phyloP scores from a whole-genome alignment of 2,329 filamentous ascomycete species.

The Drechmeria coniospora region DNA sequence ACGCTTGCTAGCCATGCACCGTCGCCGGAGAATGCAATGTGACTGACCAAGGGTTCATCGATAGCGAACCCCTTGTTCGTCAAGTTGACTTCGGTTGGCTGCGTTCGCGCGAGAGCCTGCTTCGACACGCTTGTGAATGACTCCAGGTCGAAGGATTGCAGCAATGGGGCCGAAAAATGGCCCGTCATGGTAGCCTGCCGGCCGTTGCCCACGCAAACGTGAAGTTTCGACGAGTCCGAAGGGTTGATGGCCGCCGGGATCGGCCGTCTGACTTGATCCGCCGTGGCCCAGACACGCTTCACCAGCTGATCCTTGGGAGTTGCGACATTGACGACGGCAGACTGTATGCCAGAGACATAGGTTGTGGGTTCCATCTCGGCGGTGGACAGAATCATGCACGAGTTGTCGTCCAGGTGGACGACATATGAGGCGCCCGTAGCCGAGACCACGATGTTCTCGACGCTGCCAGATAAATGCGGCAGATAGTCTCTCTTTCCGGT shows the following conservation, averaged over 20 bases:
- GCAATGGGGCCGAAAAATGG: conserved; percentile 35
- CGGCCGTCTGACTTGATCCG: conserved; percentile 27
- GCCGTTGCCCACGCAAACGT: conserved; percentile 51
- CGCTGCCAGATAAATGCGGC: conserved; percentile 75
- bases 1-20: conserved; percentile 83
- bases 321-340: conserved; percentile 33
- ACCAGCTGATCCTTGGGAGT: conserved; percentile 38
- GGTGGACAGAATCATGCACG: conserved; percentile 77
- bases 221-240: conserved; percentile 43
- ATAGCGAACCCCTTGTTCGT: conserved; percentile 57
- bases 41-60: conserved; percentile 61
- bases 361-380: conserved; percentile 73
- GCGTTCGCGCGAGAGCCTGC: conserved; percentile 79
- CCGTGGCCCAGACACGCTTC: conserved; percentile 31
- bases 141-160: conserved; percentile 81
- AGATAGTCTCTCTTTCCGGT: conserved; percentile 70
- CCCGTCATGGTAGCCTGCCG: conserved; percentile 40
- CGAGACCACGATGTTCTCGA: conserved; percentile 76
- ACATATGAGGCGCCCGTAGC: conserved; percentile 66
- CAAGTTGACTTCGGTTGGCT: conserved; percentile 66
- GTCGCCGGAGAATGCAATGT: conserved; percentile 61
- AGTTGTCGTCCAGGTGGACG: conserved; percentile 81
- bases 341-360: conserved; percentile 73
- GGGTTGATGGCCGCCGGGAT: conserved; percentile 51
- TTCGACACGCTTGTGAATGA: conserved; percentile 64